Base-by-base conservation (phyloP, 1,139 yeast genomes). In the Hansenula lynferdii region DNA sequence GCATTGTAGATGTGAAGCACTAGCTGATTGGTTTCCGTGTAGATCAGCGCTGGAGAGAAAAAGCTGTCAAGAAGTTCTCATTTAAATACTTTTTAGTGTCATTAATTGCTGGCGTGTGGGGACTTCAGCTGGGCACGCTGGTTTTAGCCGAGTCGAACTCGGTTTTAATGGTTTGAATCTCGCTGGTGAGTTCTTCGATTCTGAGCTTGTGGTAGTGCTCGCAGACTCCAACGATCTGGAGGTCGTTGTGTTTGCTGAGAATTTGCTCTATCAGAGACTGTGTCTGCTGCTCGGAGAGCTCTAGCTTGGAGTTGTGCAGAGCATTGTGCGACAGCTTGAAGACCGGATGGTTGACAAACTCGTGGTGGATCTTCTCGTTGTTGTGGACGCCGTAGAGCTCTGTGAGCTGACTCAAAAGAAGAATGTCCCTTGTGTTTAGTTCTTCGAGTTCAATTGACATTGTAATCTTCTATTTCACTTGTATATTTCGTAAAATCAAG, bases 351-450 rank as follows among this genome's bases (percentile, higher is more conserved):
- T 21, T 37, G 14, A 38, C 33, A 38, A 39, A 44, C 26, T 39
- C 38, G 12, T 34, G 20, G 31, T 50, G 44, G 12, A 64, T 20
- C 49, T 47, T 18, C 45, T 43, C 3, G 54, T 48, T 3, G 75
- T 25, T 31, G 11, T 29, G 20, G 6, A 11, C 9, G 5, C 51
- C 53, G 19, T 44, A 37, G 35, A 47, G 52, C 22, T 53, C 57
- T 3, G 49, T 12, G 7, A 52, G 21, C 35, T 53, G 58, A 2
- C 40, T 41, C 3, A 53, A 40, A 1, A 53, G 44, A 5, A 53
- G 38, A 1, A 33, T 14, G 28, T 51, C 57, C 2, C 58, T 40
- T 3, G 51, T 51, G 42, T 41, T 48, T 8, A 50, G 39, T 2
- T 28, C 15, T 7, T 45, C 42, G 3, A 43, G 19, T n/a, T 26